phyloP scores from a whole-genome alignment of 495 filamentous ascomycete species.

The Podospora didyma region DNA sequence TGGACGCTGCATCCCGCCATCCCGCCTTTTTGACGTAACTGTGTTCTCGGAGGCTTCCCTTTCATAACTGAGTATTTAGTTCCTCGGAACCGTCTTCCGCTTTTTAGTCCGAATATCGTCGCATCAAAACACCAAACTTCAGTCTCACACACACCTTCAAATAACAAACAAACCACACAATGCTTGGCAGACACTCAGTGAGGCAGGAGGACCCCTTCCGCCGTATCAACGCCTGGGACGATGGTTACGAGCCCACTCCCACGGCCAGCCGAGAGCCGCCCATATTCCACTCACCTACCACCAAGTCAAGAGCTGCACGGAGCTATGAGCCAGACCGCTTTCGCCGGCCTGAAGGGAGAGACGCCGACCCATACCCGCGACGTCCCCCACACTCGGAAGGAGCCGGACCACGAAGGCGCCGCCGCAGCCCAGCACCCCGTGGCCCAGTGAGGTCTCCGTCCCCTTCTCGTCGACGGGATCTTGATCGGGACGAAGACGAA shows the following conservation, averaged over 20 bases:
- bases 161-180: background rate
- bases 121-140: background rate
- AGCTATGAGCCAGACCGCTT: slow-evolving; percentile 3
- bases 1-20: background rate
- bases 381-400: background rate
- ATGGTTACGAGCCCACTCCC: slow-evolving; percentile 11
- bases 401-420: background rate
- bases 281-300: slow-evolving; percentile 6
- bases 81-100: background rate
- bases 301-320: background rate
- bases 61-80: background rate
- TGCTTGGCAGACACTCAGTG: background rate
- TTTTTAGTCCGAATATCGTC: background rate
- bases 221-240: slow-evolving; percentile 24
- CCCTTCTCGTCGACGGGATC: background rate
- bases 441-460: background rate
- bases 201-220: slow-evolving; percentile 16
- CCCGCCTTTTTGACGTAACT: background rate
- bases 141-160: background rate
- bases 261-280: background rate
- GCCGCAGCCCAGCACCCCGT: background rate
- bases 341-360: background rate
- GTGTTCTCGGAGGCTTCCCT: background rate
- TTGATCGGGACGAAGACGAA: background rate
- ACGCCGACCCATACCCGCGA: background rate